phyloP scores from a whole-genome alignment of 2,329 filamentous ascomycete genomes.

The Microascus cirrosus region DNA sequence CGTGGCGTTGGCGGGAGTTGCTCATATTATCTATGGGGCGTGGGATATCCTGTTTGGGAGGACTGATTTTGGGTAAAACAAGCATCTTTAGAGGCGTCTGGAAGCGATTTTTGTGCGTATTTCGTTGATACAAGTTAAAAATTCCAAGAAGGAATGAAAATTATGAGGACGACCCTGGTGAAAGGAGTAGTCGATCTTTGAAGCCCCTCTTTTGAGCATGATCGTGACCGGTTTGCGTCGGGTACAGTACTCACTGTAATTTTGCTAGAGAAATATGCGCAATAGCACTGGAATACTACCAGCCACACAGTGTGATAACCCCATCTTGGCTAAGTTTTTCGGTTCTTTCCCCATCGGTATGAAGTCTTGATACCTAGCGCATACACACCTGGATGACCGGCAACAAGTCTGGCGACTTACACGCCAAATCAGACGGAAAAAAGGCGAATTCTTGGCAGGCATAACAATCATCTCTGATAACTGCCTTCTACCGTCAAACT shows the following conservation, averaged over 20 bases:
- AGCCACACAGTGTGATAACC: not conserved
- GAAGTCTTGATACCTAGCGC: no score
- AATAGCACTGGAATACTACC: not conserved
- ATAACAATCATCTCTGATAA: no score
- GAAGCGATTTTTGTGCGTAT: not conserved
- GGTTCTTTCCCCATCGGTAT: not conserved
- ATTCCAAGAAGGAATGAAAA: not conserved
- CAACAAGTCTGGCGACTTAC: no score
- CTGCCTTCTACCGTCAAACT: no score
- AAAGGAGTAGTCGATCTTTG: not conserved
- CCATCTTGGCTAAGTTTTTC: not conserved
- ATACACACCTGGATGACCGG: no score
- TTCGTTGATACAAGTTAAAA: not conserved
- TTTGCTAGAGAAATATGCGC: not conserved
- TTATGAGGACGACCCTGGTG: not conserved
- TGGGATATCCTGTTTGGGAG: not conserved
- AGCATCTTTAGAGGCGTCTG: slow-evolving; percentile 3
- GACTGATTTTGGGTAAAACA: not conserved
- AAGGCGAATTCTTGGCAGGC: no score
- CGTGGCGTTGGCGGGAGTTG: not conserved
- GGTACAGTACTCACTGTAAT: not conserved
- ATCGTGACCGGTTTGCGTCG: not conserved
- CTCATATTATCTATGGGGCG: not conserved
- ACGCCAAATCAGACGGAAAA: no score
- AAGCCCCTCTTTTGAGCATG: not conserved